A percentile compares a stretch with the other conserved stretches of the same genome.
Evolutionary conservation across 208 protist species (phyloP).

Genomic region (Leishmania guyanensis): DNA sequence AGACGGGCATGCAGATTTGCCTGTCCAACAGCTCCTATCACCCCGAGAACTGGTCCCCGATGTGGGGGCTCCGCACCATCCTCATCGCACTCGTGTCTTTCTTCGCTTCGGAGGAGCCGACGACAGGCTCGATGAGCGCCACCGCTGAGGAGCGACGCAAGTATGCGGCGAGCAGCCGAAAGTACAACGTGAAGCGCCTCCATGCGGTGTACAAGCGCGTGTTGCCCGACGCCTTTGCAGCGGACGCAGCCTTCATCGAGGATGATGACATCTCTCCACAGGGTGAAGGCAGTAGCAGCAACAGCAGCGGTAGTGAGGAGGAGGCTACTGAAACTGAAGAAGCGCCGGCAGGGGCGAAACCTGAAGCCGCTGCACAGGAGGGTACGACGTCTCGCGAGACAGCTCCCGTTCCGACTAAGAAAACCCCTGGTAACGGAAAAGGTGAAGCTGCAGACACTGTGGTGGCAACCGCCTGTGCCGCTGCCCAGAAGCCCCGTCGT

Average conservation of each 20-base stretch:
- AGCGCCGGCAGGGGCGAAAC: background rate
- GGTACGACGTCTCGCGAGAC: background rate
- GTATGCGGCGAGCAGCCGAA: conserved; percentile 44
- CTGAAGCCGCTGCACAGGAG: background rate
- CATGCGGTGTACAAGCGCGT: conserved; percentile 40
- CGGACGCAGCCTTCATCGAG: conserved; percentile 35
- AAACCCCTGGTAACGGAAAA: background rate
- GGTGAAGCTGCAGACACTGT: background rate
- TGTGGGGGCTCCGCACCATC: conserved; percentile 85
- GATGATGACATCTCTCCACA: background rate
- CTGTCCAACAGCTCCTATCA: conserved; percentile 89
- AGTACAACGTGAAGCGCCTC: conserved; percentile 59
- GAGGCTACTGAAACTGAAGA: background rate
- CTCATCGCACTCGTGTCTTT: conserved; percentile 87
- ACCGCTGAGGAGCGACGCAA: conserved; percentile 36
- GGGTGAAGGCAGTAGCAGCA: background rate
- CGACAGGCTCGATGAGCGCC: conserved; percentile 42
- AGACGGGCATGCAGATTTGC: conserved; percentile 65
- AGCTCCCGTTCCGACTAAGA: background rate
- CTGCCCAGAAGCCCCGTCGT: background rate
- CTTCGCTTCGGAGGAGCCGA: conserved; percentile 59
- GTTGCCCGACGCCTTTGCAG: conserved; percentile 49
- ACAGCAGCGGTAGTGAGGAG: background rate
- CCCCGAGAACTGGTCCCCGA: conserved; percentile 86
- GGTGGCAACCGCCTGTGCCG: background rate